phyloP scores from a whole-genome alignment of 768 basidiomycete genomes.

The Panaeolus cyanescens region DNA sequence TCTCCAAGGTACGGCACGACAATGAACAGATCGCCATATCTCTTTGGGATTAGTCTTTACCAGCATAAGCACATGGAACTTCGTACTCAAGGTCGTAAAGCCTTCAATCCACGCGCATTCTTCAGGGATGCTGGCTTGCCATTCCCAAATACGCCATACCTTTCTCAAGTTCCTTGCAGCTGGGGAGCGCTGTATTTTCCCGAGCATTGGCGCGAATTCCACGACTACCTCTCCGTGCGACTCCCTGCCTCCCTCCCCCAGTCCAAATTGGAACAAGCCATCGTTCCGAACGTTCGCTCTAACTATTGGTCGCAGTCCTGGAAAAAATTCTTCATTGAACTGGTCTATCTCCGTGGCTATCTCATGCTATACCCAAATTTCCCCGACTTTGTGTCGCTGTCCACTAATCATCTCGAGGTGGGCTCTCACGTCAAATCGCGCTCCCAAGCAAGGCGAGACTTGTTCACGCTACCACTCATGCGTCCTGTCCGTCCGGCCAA shows the following conservation, averaged over 20 bases:
- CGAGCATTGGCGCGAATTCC: conserved; percentile 86
- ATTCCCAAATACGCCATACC: conserved; percentile 64
- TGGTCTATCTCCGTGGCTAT: conserved; percentile 79
- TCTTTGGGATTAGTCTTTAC: conserved; percentile 86
- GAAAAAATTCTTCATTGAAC: conserved; percentile 91
- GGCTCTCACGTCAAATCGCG: conserved; percentile 76
- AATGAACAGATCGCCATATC: conserved; percentile 38
- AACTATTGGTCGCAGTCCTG: conserved; percentile 82
- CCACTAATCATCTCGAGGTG: conserved; percentile 89
- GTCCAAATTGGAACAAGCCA: conserved; percentile 33
- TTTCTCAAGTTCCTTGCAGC: conserved; percentile 87
- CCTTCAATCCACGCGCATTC: conserved; percentile 65
- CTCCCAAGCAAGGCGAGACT: conserved; percentile 57
- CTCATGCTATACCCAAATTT: conserved; percentile 92
- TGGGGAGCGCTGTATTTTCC: conserved; percentile 95
- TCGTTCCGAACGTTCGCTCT: conserved; percentile 79
- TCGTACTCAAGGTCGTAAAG: conserved; percentile 61
- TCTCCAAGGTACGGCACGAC: conserved; percentile 53
- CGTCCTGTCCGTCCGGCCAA: conserved; percentile 30
- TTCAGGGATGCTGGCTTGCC: conserved; percentile 47
- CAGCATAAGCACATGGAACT: conserved; percentile 85
- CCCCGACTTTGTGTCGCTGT: conserved; percentile 67
- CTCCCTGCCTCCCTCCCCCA: conserved; percentile 52
- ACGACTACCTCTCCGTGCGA: conserved; percentile 71
- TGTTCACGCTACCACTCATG: conserved; percentile 77